Percentiles rank a stretch among this genome's conserved stretches.
Conservation (phyloP, 495 filamentous ascomycete genomes). For the Podospora australis region DNA sequence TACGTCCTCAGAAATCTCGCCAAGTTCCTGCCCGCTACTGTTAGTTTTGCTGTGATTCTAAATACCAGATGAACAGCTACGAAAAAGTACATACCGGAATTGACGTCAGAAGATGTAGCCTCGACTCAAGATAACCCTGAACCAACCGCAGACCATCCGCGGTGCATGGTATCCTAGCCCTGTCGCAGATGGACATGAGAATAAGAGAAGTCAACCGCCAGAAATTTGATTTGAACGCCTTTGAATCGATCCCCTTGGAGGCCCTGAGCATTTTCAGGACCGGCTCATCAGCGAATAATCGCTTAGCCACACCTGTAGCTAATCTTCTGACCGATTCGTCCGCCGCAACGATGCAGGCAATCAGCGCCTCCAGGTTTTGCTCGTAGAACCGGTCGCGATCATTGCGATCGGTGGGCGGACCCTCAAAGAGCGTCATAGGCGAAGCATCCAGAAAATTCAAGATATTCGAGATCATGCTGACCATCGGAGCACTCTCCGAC, state of each 20-base stretch:
- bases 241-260: slow-evolving; percentile 33
- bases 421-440: slow-evolving; percentile 46
- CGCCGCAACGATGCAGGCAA: slow-evolving; percentile 45
- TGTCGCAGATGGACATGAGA: slow-evolving; percentile 44
- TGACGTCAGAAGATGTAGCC: slow-evolving; percentile 40
- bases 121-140: slow-evolving; percentile 46
- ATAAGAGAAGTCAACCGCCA: slow-evolving; percentile 51
- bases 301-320: slow-evolving; percentile 39
- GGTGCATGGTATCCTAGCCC: slow-evolving; percentile 33
- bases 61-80: no score
- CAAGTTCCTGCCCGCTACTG: slow-evolving; percentile 48
- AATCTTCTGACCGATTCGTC: slow-evolving; percentile 44
- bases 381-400: slow-evolving; percentile 43
- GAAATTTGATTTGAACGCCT: slow-evolving; percentile 38
- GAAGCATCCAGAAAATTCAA: slow-evolving; percentile 47
- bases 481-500: slow-evolving; percentile 30
- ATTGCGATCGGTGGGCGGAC: slow-evolving; percentile 23
- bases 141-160: slow-evolving; percentile 41
- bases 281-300: slow-evolving; percentile 37
- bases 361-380: slow-evolving; percentile 43
- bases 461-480: slow-evolving; percentile 43
- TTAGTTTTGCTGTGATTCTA: no score
- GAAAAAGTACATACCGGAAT: slow-evolving; percentile 31
- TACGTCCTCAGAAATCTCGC: slow-evolving; percentile 41
- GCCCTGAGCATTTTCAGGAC: slow-evolving; percentile 32